Percentiles rank a stretch among this genome's conserved stretches.
phyloP scores from a whole-genome alignment of 495 filamentous ascomycete genomes.

The Penicillium malachiteum region DNA sequence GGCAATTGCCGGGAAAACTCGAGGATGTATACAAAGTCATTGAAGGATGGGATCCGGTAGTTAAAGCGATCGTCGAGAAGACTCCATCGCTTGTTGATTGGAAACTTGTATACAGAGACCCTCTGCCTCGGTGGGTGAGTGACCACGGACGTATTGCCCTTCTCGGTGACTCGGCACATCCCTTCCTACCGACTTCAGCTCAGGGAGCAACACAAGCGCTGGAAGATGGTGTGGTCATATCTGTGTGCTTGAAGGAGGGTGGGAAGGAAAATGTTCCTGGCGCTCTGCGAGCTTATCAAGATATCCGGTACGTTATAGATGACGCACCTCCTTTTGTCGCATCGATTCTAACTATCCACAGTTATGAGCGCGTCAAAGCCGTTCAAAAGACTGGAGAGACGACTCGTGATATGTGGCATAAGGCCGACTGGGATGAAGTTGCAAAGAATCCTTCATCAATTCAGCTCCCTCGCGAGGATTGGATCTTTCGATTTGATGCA shows the following conservation, averaged over 20 bases:
- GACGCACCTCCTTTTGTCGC: too few relatives aligned
- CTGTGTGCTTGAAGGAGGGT: slow-evolving; percentile 55
- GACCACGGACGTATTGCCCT: slow-evolving; percentile 57
- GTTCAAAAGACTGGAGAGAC: slow-evolving; percentile 56
- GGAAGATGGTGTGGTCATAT: slow-evolving; percentile 68
- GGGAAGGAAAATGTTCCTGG: slow-evolving; percentile 48
- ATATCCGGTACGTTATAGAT: too few relatives aligned
- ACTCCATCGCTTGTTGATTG: slow-evolving; percentile 66
- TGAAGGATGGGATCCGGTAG: slow-evolving; percentile 66
- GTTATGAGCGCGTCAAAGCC: slow-evolving; percentile 56
- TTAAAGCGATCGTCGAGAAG: slow-evolving; percentile 55
- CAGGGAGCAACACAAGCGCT: slow-evolving; percentile 72
- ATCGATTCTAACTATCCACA: too few relatives aligned
- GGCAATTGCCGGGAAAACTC: slow-evolving; percentile 44
- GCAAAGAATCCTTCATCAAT: slow-evolving; percentile 56
- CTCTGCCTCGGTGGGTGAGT: slow-evolving; percentile 63
- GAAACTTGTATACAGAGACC: slow-evolving; percentile 71
- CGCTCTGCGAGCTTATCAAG: slow-evolving; percentile 48
- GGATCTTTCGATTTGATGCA: slow-evolving; percentile 57
- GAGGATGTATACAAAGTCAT: slow-evolving; percentile 55
- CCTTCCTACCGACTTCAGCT: slow-evolving; percentile 70
- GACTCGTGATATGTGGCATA: slow-evolving; percentile 55
- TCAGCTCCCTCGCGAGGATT: slow-evolving; percentile 53
- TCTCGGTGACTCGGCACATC: slow-evolving; percentile 71
- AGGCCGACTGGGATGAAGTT: slow-evolving; percentile 58